These are phyloP conservation scores for Amborella trichopoda DNA, from an alignment of 164 flowering plant species.

Conservation along the genomic window DNA sequence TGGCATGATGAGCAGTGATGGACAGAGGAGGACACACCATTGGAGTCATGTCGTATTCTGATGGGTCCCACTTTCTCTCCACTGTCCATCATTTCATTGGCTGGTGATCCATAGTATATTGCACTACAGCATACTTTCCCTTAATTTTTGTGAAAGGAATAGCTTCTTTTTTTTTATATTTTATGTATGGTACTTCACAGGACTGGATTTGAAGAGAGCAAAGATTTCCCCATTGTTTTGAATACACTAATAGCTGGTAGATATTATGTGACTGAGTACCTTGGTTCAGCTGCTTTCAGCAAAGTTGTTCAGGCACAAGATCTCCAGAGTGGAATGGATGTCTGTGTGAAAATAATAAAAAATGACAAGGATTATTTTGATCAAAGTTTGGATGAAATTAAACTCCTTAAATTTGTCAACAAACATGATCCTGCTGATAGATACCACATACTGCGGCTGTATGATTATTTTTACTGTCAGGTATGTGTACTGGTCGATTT, in stretches of 20 bases:
- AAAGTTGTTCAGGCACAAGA: conserved; percentile 89
- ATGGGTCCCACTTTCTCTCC: too few species aligned
- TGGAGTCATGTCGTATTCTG: too few species aligned
- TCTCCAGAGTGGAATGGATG: conserved; percentile 79
- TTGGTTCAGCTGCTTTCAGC: conserved; percentile 18
- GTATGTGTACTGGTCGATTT: too few species aligned
- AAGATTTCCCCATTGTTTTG: conserved; percentile 65
- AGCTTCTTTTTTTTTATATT: not conserved
- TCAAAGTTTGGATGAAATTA: conserved; percentile 41
- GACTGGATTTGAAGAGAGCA: conserved; percentile 88
- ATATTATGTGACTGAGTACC: not conserved
- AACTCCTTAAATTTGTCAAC: conserved; percentile 76
- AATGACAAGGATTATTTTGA: conserved; percentile 65
- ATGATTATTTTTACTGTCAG: conserved; percentile 72
- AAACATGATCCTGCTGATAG: conserved; percentile 31
- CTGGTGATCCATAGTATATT: not conserved
- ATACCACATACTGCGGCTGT: conserved; percentile 21
- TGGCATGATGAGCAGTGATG: too few species aligned
- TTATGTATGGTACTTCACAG: conserved; percentile 14
- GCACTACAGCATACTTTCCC: not conserved
- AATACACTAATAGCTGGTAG: conserved; percentile 35
- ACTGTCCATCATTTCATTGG: not conserved
- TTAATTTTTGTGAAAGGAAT: not conserved
- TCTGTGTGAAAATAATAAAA: conserved; percentile 76
- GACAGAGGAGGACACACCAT: too few species aligned